A percentile compares a stretch with the other conserved stretches of the same genome.
phyloP scores from a whole-genome alignment of 2,329 filamentous ascomycete species.

The Phaeoacremonium minimum region DNA sequence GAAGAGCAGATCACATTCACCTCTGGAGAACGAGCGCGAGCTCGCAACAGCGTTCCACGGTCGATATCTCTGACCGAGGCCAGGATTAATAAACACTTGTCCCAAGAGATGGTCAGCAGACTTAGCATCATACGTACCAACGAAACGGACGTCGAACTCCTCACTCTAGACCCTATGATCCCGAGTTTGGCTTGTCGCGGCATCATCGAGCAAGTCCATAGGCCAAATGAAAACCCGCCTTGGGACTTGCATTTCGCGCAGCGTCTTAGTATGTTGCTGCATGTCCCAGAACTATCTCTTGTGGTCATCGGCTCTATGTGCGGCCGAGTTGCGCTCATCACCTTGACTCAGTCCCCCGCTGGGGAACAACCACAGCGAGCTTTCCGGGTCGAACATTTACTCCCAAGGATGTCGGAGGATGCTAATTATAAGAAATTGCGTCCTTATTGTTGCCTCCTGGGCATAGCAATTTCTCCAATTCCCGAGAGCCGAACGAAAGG shows the following conservation, averaged over 20 bases:
- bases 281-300: conserved; percentile 67
- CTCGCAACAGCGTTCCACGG: background rate
- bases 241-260: conserved; percentile 34
- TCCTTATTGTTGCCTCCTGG: conserved; percentile 52
- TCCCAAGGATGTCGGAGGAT: conserved; percentile 46
- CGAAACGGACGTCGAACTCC: conserved; percentile 43
- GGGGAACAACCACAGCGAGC: conserved; percentile 28
- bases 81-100: background rate
- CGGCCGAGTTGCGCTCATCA: conserved; percentile 60
- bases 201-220: conserved; percentile 17
- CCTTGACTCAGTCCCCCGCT: conserved; percentile 44
- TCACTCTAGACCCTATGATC: conserved; percentile 21
- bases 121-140: conserved; percentile 40
- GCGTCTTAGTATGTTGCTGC: conserved; percentile 57
- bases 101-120: conserved; percentile 3
- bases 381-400: conserved; percentile 49
- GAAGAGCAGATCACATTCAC: background rate
- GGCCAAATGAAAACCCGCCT: conserved; percentile 17
- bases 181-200: conserved; percentile 21
- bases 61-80: background rate
- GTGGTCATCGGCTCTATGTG: conserved; percentile 63
- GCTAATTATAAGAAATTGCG: conserved; percentile 30
- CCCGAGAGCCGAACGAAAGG: conserved; percentile 35
- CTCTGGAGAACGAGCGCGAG: background rate
- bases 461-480: conserved; percentile 63